Percentiles rank a stretch among this genome's conserved stretches.
These are phyloP conservation scores for Trypanosoma congolense DNA, from an alignment of 208 protist species.

Conservation along the genomic window DNA sequence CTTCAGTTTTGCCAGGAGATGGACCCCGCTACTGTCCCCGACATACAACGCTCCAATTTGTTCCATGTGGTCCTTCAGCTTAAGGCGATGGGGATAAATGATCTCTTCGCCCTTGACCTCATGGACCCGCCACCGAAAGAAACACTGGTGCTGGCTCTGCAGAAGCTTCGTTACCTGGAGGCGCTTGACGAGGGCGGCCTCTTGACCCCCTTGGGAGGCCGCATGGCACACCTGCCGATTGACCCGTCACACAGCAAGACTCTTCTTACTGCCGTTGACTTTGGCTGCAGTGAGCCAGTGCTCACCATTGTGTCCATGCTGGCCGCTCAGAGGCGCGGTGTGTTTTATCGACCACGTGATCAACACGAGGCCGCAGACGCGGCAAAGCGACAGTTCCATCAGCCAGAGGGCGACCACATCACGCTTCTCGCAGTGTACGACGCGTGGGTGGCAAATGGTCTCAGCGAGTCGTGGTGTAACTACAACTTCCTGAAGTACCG, in stretches of 20 bases:
- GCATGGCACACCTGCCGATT: constrained; percentile 99
- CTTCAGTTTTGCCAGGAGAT: constrained; percentile 94
- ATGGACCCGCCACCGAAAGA: constrained; percentile 96
- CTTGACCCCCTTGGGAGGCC: constrained; percentile 95
- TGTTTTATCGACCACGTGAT: constrained; percentile 90
- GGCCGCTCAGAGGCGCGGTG: constrained; percentile 83
- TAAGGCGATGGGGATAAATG: constrained; percentile 98
- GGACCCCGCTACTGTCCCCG: constrained; percentile 92
- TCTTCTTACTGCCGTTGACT: constrained; percentile 94
- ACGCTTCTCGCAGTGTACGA: constrained; percentile 96
- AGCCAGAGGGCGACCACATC: constrained; percentile 96
- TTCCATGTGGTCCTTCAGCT: constrained; percentile 96
- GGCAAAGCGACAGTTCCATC: constrained; percentile 95
- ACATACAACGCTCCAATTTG: constrained; percentile 98
- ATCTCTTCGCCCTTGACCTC: constrained; percentile 96
- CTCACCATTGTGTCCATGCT: constrained; percentile 98
- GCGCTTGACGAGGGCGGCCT: constrained; percentile 98
- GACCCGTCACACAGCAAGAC: constrained; percentile 98
- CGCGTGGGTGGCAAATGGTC: constrained; percentile 78
- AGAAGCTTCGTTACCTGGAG: constrained; percentile 96
- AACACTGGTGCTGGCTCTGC: constrained; percentile 94
- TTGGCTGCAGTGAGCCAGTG: constrained; percentile 96
- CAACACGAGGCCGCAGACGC: constrained; percentile 92
- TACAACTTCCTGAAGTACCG: constrained; percentile 97
- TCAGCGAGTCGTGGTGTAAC: constrained; percentile 95